Evolutionary conservation across 1,284 basidiomycete species (phyloP), one percentile per base, ranked within the genome.

Genomic region (Ustilago shanxiensis): DNA sequence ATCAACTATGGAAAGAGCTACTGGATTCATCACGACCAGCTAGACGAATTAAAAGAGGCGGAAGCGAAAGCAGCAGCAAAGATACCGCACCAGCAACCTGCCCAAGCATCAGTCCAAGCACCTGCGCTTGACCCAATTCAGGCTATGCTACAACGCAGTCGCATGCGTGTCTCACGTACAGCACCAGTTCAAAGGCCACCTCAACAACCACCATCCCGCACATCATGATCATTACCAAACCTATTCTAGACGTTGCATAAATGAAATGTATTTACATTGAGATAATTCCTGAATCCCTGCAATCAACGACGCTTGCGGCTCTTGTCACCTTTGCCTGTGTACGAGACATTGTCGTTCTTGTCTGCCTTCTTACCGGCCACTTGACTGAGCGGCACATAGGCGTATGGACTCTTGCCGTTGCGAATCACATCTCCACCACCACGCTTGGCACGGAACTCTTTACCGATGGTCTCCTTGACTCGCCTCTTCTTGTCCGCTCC

Each of bases 1-100:
- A 92, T 96, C 35, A 93, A 92, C 24, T 97, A 97, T 83, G 95
- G 95, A n/a, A 95, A 95, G 82, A 89, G 90, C n/a, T 96, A 92
- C 90, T 95, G 94, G 94, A 26, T 63, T 22, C 73, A 76, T 52
- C 41, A 47, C n/a, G 66, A 70, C 3, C 66, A 75, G 22, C 50
- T 75, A 3, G 9, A 16, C 1, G 24, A 63, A 35, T 26, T 65
- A 14, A 26, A 58, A 22, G 26, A 26, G 3, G 44, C 33, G 3
- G 49, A 41, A 41, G 10, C 28, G 22, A 16, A 33, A 33, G 7
- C 50, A 22, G n/a, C 51, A 8, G 33, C 16, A 24, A 59, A 66
- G n/a, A 18, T 20, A 24, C 10, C n/a, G 8, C 51, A 51, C 22
- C 29, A 26, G 22, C 49, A 39, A 22, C 4, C 60, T 35, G 26